phyloP scores from a whole-genome alignment of 352 stramenopile species.

The Phytophthora colocasiae region DNA sequence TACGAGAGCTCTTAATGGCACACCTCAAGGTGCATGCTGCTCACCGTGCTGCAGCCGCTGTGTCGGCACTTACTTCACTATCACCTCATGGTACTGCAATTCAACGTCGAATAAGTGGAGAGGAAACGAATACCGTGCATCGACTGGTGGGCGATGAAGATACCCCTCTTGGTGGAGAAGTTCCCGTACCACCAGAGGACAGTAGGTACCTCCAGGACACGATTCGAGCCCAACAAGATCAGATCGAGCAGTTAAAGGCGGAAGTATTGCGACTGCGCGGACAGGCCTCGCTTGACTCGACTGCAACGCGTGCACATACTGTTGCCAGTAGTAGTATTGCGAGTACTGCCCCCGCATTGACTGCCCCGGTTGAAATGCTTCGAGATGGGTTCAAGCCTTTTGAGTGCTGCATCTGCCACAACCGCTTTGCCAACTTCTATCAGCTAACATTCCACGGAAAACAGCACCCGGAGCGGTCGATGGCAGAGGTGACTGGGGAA shows the following conservation, averaged over 20 bases:
- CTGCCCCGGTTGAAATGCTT: slow-evolving; percentile 61
- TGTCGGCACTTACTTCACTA: slow-evolving; percentile 17
- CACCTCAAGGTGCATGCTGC: slow-evolving; percentile 29
- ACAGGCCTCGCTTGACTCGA: slow-evolving; percentile 16
- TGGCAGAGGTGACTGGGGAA: slow-evolving; percentile 41
- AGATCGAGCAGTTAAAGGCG: slow-evolving; percentile 52
- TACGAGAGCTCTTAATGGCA: slow-evolving; percentile 40
- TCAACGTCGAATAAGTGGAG: slow-evolving; percentile 8
- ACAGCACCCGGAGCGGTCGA: slow-evolving; percentile 48
- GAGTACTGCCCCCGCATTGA: slow-evolving; percentile 31
- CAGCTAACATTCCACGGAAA: slow-evolving; percentile 78
- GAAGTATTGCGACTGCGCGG: slow-evolving; percentile 45
- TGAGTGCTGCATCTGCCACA: slow-evolving; percentile 61
- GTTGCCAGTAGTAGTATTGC: background rate
- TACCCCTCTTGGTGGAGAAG: background rate
- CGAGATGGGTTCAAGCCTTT: slow-evolving; percentile 72
- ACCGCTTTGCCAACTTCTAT: slow-evolving; percentile 72
- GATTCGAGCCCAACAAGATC: slow-evolving; percentile 50
- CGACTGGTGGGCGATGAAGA: background rate
- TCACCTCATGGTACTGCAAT: slow-evolving; percentile 23
- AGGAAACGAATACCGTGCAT: background rate
- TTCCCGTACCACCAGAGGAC: slow-evolving; percentile 10
- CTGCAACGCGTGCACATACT: slow-evolving; percentile 1
- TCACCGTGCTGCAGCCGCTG: slow-evolving; percentile 21
- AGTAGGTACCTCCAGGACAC: slow-evolving; percentile 41